Percentiles rank a stretch among this genome's conserved stretches.
These are phyloP conservation scores for Torulaspora gathmanii DNA, from an alignment of 805 yeast species.

Conservation along the genomic window DNA sequence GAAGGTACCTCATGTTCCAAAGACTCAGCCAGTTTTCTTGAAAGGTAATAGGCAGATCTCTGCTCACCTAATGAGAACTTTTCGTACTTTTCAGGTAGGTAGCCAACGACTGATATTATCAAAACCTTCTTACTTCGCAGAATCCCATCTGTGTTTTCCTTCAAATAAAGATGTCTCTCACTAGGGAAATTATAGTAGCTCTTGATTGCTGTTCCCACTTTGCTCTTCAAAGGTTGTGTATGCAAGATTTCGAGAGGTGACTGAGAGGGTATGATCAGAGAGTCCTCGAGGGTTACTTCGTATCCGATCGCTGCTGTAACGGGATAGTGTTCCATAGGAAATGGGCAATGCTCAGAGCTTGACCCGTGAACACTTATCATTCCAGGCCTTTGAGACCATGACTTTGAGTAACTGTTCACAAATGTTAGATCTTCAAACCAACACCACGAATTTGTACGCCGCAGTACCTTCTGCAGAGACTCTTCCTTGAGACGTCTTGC, in stretches of 20 bases:
- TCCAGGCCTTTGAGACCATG: slow-evolving; percentile 21
- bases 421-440: slow-evolving; percentile 32
- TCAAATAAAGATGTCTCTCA: slow-evolving; percentile 38
- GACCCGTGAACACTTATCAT: slow-evolving; percentile 29
- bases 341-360: slow-evolving; percentile 29
- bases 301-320: slow-evolving; percentile 16
- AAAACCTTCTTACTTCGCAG: slow-evolving; percentile 25
- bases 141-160: slow-evolving; percentile 20
- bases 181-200: slow-evolving; percentile 38
- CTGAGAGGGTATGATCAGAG: slow-evolving; percentile 31
- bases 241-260: slow-evolving; percentile 31
- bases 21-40: slow-evolving; percentile 27
- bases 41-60: slow-evolving; percentile 28
- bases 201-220: slow-evolving; percentile 35
- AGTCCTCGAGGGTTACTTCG: slow-evolving; percentile 26
- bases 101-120: slow-evolving; percentile 32
- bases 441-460: slow-evolving; percentile 29
- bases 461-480: slow-evolving; percentile 22
- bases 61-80: slow-evolving; percentile 28
- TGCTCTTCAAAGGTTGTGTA: slow-evolving; percentile 34
- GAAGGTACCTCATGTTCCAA: slow-evolving; percentile 30
- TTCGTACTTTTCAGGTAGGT: slow-evolving; percentile 34
- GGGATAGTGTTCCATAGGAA: slow-evolving; percentile 27
- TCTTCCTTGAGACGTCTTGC: slow-evolving; percentile 26
- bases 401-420: slow-evolving; percentile 10